A percentile compares a stretch with the other conserved stretches of the same genome.
These are phyloP conservation scores for Phytophthora capsici DNA, from an alignment of 352 stramenopile species.

Conservation along the genomic window DNA sequence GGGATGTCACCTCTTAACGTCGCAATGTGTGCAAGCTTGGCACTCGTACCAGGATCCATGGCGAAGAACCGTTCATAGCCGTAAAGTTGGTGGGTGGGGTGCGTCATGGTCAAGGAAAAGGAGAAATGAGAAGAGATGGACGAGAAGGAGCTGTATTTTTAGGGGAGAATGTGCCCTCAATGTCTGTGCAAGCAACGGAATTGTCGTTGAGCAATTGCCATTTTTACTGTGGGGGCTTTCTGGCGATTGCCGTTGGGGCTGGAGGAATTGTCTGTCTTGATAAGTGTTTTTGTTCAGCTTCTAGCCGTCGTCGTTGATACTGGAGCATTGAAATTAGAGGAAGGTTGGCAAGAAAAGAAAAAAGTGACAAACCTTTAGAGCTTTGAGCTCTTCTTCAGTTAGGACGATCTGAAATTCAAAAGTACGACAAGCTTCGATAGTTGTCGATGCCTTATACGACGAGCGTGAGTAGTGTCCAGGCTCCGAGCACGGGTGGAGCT, in stretches of 20 bases:
- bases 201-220: slow-evolving; percentile 2
- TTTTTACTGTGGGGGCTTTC: slow-evolving; percentile 7
- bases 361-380: slow-evolving; percentile 44
- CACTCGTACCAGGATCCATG: slow-evolving; percentile 52
- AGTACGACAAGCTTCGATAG: not conserved
- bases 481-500: slow-evolving; percentile 50
- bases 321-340: not conserved
- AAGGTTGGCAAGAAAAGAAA: not conserved
- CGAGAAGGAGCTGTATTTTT: slow-evolving; percentile 33
- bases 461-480: slow-evolving; percentile 61
- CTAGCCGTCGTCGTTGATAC: slow-evolving; percentile 59
- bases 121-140: not conserved
- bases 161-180: slow-evolving; percentile 15
- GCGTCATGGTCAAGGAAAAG: slow-evolving; percentile 18
- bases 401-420: slow-evolving; percentile 72
- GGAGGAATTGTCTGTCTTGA: slow-evolving; percentile 31
- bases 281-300: slow-evolving; percentile 66
- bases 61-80: slow-evolving; percentile 77
- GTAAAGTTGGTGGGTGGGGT: slow-evolving; percentile 56
- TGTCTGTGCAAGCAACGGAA: slow-evolving; percentile 26
- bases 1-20: slow-evolving; percentile 54
- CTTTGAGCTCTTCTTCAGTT: slow-evolving; percentile 62
- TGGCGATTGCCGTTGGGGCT: slow-evolving; percentile 16
- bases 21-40: slow-evolving; percentile 58
- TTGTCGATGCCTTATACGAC: slow-evolving; percentile 29